Conservation (phyloP, 2,329 filamentous ascomycete genomes). For the Onygena corvina region DNA sequence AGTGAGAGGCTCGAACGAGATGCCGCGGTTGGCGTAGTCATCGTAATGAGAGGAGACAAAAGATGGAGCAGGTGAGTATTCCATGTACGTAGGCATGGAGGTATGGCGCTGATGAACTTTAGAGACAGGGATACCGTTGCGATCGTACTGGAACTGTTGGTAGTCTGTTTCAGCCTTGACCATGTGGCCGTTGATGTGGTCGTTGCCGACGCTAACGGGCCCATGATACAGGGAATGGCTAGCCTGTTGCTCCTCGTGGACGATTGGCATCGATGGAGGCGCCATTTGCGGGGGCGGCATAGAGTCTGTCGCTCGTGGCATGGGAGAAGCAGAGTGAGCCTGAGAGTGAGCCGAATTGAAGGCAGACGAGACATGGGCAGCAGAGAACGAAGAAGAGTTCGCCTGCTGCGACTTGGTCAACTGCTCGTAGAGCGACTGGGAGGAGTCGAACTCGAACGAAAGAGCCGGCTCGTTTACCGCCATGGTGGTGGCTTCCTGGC, state of each 20-base stretch:
- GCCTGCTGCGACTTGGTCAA: slow-evolving; percentile 98
- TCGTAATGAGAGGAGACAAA: slow-evolving; percentile 98
- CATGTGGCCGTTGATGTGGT: slow-evolving; percentile 56
- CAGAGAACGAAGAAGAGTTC: slow-evolving; percentile 92
- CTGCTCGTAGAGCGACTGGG: slow-evolving; percentile 97
- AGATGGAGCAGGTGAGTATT: slow-evolving; percentile 94
- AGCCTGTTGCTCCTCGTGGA: slow-evolving; percentile 51
- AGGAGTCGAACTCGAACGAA: slow-evolving; percentile 98
- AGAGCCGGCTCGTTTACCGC: slow-evolving; percentile 93
- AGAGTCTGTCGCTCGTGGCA: slow-evolving; percentile 73
- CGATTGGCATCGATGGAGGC: slow-evolving; percentile 45
- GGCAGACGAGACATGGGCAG: slow-evolving; percentile 49
- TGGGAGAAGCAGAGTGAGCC: slow-evolving; percentile 76
- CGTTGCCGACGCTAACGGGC: slow-evolving; percentile 55
- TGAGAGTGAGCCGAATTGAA: slow-evolving; percentile 74
- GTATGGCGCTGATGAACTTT: slow-evolving; percentile 84
- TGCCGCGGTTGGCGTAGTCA: slow-evolving; percentile 89
- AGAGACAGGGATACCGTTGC: slow-evolving; percentile 73
- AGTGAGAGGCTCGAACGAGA: slow-evolving; percentile 94
- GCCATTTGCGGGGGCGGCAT: slow-evolving; percentile 90
- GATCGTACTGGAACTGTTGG: slow-evolving; percentile 72
- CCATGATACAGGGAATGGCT: slow-evolving; percentile 54
- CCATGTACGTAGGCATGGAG: slow-evolving; percentile 97
- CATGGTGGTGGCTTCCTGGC: slow-evolving; percentile 91
- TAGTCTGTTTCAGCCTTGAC: slow-evolving; percentile 87